Base-by-base conservation (phyloP, 2,329 filamentous ascomycete species). In the Westerdykella ornata region DNA sequence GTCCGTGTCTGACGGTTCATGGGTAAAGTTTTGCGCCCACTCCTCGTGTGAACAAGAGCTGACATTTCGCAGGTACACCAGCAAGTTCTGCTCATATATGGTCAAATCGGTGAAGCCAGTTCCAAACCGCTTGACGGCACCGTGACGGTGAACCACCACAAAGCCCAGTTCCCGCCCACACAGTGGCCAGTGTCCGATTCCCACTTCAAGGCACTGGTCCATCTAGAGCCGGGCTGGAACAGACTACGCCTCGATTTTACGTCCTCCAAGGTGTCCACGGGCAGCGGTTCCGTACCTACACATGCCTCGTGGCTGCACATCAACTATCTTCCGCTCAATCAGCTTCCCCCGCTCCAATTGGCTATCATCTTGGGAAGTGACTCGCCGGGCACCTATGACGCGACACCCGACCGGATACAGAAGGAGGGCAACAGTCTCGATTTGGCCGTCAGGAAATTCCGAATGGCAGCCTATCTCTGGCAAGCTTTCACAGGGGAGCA, bases 401-500 rank as follows among this genome's bases (percentile, higher is more conserved):
- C 87, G 3, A 76, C 82, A 13, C 88, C 88, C 1, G 80, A 87
- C 41, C 78, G 85, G 37, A 71, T 78, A 41, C 80, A 85, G 63
- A 81, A 77, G 52, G 89, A 94, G 72, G 89, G 87, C 14, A 94
- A 95, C 64, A 77, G 76, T 1, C 62, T 97, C 28, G 82, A 89
- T 9, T 80, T 79, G 6, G 92, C 92, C 0, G 76, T 94, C 38
- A 80, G 79, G 56, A 98, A 98, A 63, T 96, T 92, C 62, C 80
- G 89, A 48, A 96, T 94, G 85, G 84, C 88, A 14, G 90, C 88
- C 17, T 96, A 97, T 62, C 73, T 97, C 12, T 97, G 92, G 89
- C 92, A 98, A 63, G 88, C 89, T 6, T 97, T 94, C 58, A 97
- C 90, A 0, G 88, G 87, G 5, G 92, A 98, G 64, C 89, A 97